Evolutionary conservation across 2,329 filamentous ascomycete genomes (phyloP).

Genomic region (Botrytis medusae): DNA sequence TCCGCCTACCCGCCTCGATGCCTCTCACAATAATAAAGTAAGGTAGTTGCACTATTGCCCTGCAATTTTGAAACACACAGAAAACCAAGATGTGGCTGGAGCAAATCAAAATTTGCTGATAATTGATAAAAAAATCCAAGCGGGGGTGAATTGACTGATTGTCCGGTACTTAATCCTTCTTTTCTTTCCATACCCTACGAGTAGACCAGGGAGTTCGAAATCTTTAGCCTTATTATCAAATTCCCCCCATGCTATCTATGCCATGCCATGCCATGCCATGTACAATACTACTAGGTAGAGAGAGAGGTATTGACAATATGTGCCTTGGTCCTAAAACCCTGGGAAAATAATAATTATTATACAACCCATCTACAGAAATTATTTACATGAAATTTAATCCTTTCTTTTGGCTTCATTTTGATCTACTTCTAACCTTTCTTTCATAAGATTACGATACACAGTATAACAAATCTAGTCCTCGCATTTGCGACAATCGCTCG

Average conservation of each 20-base stretch:
- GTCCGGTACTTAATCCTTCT: neutral
- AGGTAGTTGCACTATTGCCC: neutral
- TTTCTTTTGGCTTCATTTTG: neutral
- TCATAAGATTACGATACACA: neutral
- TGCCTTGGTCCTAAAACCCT: neutral
- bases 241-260: neutral
- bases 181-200: neutral
- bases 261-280: neutral
- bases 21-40: neutral
- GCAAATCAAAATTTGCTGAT: neutral
- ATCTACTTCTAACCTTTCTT: too few relatives aligned
- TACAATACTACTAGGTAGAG: neutral
- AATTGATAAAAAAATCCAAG: neutral
- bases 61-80: neutral
- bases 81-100: neutral
- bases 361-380: neutral
- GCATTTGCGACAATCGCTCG: conserved; percentile 12
- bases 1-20: neutral
- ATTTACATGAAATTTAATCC: neutral
- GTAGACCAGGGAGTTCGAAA: neutral
- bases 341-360: conserved; percentile 1
- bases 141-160: neutral
- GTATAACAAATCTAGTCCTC: neutral
- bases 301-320: neutral
- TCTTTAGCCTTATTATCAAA: conserved; percentile 1